Conservation (phyloP, 805 yeast genomes). For the Saturnispora saitoi region DNA sequence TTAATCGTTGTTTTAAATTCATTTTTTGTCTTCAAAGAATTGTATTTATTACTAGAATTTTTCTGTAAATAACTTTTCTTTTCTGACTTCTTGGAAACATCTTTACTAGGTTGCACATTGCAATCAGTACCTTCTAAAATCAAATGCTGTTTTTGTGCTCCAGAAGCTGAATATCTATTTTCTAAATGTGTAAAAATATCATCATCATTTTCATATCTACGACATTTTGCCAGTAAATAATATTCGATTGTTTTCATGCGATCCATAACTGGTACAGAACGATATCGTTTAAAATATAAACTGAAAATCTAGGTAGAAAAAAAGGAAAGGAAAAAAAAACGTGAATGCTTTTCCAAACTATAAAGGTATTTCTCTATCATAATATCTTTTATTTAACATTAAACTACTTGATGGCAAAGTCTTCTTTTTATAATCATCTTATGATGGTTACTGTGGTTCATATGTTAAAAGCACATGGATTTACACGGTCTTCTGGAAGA, state of each 20-base stretch:
- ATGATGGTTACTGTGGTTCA: conserved; percentile 34
- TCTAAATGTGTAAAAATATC: conserved; percentile 34
- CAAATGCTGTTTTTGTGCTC: conserved; percentile 39
- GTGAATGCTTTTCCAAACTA: background rate
- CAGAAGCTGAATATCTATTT: conserved; percentile 37
- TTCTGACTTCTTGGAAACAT: conserved; percentile 14
- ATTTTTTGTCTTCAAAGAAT: conserved; percentile 26
- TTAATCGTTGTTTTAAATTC: conserved; percentile 37
- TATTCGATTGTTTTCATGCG: conserved; percentile 37
- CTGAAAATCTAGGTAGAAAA: background rate
- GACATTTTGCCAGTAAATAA: conserved; percentile 37
- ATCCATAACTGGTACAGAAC: conserved; percentile 28
- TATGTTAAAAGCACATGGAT: conserved; percentile 71
- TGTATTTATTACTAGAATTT: conserved; percentile 15
- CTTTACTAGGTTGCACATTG: conserved; percentile 11
- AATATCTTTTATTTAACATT: background rate
- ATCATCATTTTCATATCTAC: conserved; percentile 29
- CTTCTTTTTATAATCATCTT: conserved; percentile 25
- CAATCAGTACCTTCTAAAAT: conserved; percentile 33
- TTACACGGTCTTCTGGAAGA: conserved; percentile 62
- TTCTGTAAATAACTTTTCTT: background rate
- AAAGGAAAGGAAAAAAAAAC: background rate
- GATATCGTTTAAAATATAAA: background rate
- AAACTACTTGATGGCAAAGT: conserved; percentile 13
- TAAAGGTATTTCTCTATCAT: background rate